Percentiles rank a stretch among this genome's conserved stretches.
Conservation (phyloP, 2,329 filamentous ascomycete species). For the Teratosphaeria pseudoeucalypti region DNA sequence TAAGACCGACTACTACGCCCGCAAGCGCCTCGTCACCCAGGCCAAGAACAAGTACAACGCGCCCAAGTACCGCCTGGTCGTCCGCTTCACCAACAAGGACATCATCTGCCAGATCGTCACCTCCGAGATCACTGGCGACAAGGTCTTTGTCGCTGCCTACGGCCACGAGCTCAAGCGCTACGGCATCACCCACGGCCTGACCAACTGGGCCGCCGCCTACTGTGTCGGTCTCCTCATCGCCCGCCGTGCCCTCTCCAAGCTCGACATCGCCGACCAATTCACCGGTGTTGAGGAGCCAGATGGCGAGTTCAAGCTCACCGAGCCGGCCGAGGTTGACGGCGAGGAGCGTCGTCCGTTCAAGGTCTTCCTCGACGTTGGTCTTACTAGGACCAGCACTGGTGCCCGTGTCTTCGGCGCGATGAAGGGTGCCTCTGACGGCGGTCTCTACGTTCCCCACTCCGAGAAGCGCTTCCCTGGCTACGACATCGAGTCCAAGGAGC, state of each 20-base stretch:
- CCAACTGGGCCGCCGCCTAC: conserved; percentile 99
- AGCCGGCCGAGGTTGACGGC: conserved; percentile 82
- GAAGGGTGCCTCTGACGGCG: conserved; percentile 99
- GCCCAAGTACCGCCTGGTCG: conserved; percentile 98
- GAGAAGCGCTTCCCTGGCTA: conserved; percentile 99
- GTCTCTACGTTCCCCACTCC: conserved; percentile 93
- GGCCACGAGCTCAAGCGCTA: conserved; percentile 96
- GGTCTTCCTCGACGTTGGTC: conserved; percentile 95
- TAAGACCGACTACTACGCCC: conserved; percentile 99
- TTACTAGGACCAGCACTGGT: conserved; percentile 93
- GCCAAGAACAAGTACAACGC: conserved; percentile 99
- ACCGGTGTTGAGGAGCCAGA: conserved; percentile 91
- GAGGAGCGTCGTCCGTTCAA: conserved; percentile 95
- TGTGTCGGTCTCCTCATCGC: conserved; percentile 92
- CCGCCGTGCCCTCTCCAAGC: conserved; percentile 94
- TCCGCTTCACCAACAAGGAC: conserved; percentile 77
- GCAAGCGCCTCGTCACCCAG: conserved; percentile 98
- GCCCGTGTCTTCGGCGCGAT: conserved; percentile 98
- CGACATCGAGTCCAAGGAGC: conserved; percentile 96
- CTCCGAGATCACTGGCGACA: conserved; percentile 95
- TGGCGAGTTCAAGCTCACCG: conserved; percentile 91
- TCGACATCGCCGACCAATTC: conserved; percentile 88
- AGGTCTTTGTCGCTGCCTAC: conserved; percentile 88
- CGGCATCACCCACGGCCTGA: conserved; percentile 95
- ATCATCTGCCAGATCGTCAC: conserved; percentile 96